Percentiles rank a stretch among this genome's conserved stretches.
phyloP scores from a whole-genome alignment of 75 land plant genomes.

The Picea glauca region DNA sequence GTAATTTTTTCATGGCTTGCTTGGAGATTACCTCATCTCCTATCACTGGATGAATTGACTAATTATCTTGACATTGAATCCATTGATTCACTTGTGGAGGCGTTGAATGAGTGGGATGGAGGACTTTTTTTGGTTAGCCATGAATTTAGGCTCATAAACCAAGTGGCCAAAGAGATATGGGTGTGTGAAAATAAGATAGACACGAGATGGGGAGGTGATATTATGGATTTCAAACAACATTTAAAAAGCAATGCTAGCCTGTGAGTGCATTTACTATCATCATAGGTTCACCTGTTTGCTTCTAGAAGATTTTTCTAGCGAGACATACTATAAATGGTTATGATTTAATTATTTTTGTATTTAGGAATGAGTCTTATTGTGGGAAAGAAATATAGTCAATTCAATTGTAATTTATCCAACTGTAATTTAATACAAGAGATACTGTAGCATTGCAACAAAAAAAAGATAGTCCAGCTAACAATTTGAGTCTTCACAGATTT shows the following conservation, averaged over 20 bases:
- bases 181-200: slow-evolving; percentile 79
- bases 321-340: neutral
- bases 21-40: slow-evolving; percentile 73
- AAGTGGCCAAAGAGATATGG: slow-evolving; percentile 79
- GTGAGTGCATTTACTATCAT: slow-evolving; percentile 3
- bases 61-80: slow-evolving; percentile 90
- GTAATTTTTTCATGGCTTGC: slow-evolving; percentile 91
- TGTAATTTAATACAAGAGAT: too few species aligned
- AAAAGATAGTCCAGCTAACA: too few species aligned
- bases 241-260: slow-evolving; percentile 67
- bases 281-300: neutral
- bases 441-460: too few species aligned
- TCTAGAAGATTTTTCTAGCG: neutral
- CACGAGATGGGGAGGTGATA: slow-evolving; percentile 80
- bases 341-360: neutral
- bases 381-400: too few species aligned
- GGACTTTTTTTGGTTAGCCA: too few species aligned
- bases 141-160: too few species aligned
- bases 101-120: too few species aligned
- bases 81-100: too few species aligned
- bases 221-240: slow-evolving; percentile 83
- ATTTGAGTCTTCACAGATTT: too few species aligned
- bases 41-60: slow-evolving; percentile 79
- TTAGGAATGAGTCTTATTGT: neutral
- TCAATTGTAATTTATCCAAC: too few species aligned